phyloP scores from a whole-genome alignment of 2,329 filamentous ascomycete genomes.

The Ophiognomonia clavigignenti-juglandacearum region DNA sequence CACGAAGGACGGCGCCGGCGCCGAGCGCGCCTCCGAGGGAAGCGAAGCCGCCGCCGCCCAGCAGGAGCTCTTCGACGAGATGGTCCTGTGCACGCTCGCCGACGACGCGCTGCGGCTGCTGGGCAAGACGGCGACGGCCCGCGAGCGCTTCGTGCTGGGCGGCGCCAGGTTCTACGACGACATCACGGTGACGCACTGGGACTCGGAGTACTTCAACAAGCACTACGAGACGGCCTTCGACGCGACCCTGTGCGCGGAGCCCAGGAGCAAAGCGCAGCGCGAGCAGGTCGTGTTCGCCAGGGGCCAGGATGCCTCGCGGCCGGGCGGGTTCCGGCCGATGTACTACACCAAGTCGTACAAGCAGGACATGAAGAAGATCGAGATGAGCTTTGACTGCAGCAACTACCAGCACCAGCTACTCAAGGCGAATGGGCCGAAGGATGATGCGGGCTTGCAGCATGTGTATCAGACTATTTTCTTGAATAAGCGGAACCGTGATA shows the following conservation, averaged over 20 bases:
- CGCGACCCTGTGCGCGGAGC: constrained; percentile 42
- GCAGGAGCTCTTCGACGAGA: constrained; percentile 56
- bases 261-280: constrained; percentile 35
- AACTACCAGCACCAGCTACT: constrained; percentile 73
- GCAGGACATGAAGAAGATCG: constrained; percentile 51
- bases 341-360: constrained; percentile 60
- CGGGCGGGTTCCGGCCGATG: constrained; percentile 58
- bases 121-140: constrained; percentile 49
- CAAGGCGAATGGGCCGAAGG: constrained; percentile 21
- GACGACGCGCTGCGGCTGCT: constrained; percentile 47
- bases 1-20: constrained; percentile 33
- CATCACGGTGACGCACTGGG: constrained; percentile 65
- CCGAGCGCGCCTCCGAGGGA: constrained; percentile 31
- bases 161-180: constrained; percentile 66
- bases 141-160: constrained; percentile 64
- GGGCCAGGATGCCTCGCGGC: constrained; percentile 44
- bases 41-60: constrained; percentile 42
- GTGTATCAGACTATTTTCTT: constrained; percentile 69
- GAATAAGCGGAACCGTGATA: constrained; percentile 48
- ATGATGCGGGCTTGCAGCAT: constrained; percentile 41
- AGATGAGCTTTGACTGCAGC: constrained; percentile 71
- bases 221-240: constrained; percentile 63
- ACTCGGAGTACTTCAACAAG: constrained; percentile 59
- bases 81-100: constrained; percentile 57
- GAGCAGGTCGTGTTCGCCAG: constrained; percentile 36